Evolutionary conservation across 2,329 filamentous ascomycete genomes (phyloP).

Genomic region (Aspergillus terreus): DNA sequence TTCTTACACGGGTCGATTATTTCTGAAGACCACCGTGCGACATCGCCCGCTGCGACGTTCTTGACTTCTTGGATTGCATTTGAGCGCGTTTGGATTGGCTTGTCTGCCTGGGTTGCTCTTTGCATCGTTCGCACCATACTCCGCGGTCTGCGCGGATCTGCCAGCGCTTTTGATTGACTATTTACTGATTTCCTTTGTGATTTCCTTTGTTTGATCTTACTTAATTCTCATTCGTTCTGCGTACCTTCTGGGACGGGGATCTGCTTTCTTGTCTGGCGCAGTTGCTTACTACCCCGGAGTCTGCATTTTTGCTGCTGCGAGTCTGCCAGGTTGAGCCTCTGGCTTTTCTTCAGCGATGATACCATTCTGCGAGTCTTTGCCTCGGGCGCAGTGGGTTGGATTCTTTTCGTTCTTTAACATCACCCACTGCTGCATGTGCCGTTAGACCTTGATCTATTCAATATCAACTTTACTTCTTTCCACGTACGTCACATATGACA

Average conservation of each 20-base stretch:
- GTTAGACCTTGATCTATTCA: neutral
- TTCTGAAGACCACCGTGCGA: neutral
- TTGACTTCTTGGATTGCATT: conserved; percentile 28
- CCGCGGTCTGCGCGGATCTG: conserved; percentile 14
- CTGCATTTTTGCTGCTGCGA: conserved; percentile 17
- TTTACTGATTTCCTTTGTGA: conserved; percentile 4
- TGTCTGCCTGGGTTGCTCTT: conserved; percentile 27
- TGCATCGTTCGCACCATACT: conserved; percentile 3
- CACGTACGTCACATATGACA: too few species aligned
- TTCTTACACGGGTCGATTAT: neutral
- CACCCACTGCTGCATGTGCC: neutral
- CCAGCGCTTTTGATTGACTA: conserved; percentile 3
- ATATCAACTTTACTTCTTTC: too few species aligned
- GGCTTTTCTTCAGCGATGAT: conserved; percentile 29
- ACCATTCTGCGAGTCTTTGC: conserved; percentile 29
- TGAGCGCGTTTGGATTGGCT: conserved; percentile 33
- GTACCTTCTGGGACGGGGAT: conserved; percentile 20
- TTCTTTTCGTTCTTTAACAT: neutral
- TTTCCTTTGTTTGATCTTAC: conserved; percentile 10
- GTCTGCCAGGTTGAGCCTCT: conserved; percentile 24
- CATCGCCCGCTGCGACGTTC: neutral
- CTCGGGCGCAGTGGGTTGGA: neutral
- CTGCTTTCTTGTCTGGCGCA: conserved; percentile 17
- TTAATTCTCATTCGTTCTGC: conserved; percentile 5
- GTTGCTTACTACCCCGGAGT: conserved; percentile 24